These are phyloP conservation scores for Bipolaris victoriae DNA, from an alignment of 2,329 filamentous ascomycete genomes.

Conservation along the genomic window DNA sequence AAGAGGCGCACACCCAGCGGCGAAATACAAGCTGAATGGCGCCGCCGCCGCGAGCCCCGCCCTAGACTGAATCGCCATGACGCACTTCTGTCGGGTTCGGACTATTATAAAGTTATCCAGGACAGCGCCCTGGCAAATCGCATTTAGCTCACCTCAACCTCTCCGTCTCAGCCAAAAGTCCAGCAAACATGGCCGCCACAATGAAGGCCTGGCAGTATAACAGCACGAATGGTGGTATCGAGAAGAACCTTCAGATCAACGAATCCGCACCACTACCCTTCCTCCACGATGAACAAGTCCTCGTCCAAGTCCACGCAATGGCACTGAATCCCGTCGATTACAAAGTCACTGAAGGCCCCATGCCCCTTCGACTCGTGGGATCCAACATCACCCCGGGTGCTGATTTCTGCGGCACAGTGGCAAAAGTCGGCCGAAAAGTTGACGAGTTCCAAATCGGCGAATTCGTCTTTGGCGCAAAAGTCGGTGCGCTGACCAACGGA, in stretches of 20 bases:
- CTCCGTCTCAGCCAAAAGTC: not conserved
- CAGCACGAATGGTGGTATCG: conserved; percentile 54
- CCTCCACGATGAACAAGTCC: conserved; percentile 54
- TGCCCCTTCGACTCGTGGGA: conserved; percentile 39
- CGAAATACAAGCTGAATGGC: not conserved
- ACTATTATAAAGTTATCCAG: conserved; percentile 9
- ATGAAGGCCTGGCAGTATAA: conserved; percentile 67
- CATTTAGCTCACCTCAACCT: not conserved
- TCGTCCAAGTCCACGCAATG: conserved; percentile 61
- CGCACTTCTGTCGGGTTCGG: conserved; percentile 2
- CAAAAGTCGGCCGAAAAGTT: conserved; percentile 40
- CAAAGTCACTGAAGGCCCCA: conserved; percentile 63
- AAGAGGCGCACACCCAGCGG: not conserved
- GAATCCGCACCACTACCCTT: conserved; percentile 51
- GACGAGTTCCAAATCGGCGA: conserved; percentile 45
- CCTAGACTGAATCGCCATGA: conserved; percentile 10
- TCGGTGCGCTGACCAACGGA: conserved; percentile 42
- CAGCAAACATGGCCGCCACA: conserved; percentile 34
- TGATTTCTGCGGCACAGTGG: conserved; percentile 61
- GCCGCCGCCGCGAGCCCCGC: conserved; percentile 11
- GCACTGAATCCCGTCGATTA: conserved; percentile 69
- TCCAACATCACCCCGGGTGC: conserved; percentile 52
- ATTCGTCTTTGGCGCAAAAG: conserved; percentile 49
- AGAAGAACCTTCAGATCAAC: conserved; percentile 60
- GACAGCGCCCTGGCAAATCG: not conserved